A percentile compares a stretch with the other conserved stretches of the same genome.
Conservation (phyloP, 805 yeast species). For the Starmerella floris region DNA sequence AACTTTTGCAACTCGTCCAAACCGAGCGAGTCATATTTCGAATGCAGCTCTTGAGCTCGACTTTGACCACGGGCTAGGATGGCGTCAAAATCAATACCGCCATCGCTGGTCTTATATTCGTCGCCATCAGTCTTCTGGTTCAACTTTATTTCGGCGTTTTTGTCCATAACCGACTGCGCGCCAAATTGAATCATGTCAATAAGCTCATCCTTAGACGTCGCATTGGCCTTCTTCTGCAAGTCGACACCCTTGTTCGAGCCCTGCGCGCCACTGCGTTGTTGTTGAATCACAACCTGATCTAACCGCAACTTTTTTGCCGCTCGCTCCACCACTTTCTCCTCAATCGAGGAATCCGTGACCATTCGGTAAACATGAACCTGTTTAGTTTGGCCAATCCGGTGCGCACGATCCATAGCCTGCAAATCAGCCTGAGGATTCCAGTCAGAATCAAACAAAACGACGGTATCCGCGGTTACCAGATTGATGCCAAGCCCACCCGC, state of each 20-base stretch:
- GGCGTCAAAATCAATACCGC: slow-evolving; percentile 53
- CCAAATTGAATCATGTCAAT: slow-evolving; percentile 95
- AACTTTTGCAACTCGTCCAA: slow-evolving; percentile 88
- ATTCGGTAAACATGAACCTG: slow-evolving; percentile 87
- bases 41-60: slow-evolving; percentile 65
- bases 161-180: slow-evolving; percentile 74
- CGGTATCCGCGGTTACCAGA: slow-evolving; percentile 82
- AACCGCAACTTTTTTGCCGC: slow-evolving; percentile 88
- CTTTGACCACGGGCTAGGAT: slow-evolving; percentile 70
- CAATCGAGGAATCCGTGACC: slow-evolving; percentile 91
- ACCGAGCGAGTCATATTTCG: slow-evolving; percentile 73
- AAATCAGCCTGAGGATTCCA: slow-evolving; percentile 98
- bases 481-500: slow-evolving; percentile 97
- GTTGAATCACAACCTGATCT: slow-evolving; percentile 92
- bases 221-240: slow-evolving; percentile 33
- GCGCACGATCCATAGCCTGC: slow-evolving; percentile 98
- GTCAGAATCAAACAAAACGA: slow-evolving; percentile 78
- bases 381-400: slow-evolving; percentile 91
- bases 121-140: not conserved
- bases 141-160: slow-evolving; percentile 18
- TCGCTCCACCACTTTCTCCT: slow-evolving; percentile 87
- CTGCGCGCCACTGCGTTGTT: slow-evolving; percentile 23
- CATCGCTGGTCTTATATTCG: not conserved
- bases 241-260: slow-evolving; percentile 42
- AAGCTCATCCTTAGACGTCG: slow-evolving; percentile 57